Conservation (phyloP, 2,329 filamentous ascomycete genomes). For the Chrysoporthe cubensis region DNA sequence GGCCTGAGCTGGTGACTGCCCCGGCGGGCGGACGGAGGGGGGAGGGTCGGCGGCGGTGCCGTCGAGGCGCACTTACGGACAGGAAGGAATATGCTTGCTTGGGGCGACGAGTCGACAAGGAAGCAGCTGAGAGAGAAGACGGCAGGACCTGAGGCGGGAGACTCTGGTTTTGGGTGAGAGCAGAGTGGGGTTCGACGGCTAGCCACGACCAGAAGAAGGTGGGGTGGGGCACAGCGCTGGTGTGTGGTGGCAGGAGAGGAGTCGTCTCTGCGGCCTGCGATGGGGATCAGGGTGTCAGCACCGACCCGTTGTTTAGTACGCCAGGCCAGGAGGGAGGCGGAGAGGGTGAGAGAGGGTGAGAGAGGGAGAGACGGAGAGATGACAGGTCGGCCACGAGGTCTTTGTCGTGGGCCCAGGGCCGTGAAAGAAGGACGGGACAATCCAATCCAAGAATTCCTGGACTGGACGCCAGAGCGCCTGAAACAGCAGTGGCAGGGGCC, state of each 20-base stretch:
- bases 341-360: not conserved
- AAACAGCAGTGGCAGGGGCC: constrained; percentile 13
- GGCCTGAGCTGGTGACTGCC: not conserved
- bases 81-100: constrained; percentile 13
- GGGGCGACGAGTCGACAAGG: constrained; percentile 3
- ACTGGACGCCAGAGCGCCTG: constrained; percentile 4
- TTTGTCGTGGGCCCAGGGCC: not conserved
- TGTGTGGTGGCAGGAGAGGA: constrained; percentile 13
- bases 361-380: not conserved
- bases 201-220: constrained; percentile 17
- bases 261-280: not conserved
- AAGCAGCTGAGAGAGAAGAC: constrained; percentile 6
- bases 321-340: too few relatives aligned
- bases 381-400: not conserved
- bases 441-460: not conserved
- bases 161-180: constrained; percentile 3
- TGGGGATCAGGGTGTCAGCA: constrained; percentile 7
- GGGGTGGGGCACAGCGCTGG: constrained; percentile 12
- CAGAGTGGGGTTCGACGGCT: constrained; percentile 10
- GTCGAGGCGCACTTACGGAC: constrained; percentile 2
- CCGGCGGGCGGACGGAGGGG: not conserved
- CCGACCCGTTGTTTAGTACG: not conserved
- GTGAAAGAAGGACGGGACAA: not conserved
- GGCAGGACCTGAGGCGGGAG: constrained; percentile 2
- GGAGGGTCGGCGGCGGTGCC: constrained; percentile 3